Conservation (phyloP, 1,139 yeast genomes). For the Yamadazyma triangularis region DNA sequence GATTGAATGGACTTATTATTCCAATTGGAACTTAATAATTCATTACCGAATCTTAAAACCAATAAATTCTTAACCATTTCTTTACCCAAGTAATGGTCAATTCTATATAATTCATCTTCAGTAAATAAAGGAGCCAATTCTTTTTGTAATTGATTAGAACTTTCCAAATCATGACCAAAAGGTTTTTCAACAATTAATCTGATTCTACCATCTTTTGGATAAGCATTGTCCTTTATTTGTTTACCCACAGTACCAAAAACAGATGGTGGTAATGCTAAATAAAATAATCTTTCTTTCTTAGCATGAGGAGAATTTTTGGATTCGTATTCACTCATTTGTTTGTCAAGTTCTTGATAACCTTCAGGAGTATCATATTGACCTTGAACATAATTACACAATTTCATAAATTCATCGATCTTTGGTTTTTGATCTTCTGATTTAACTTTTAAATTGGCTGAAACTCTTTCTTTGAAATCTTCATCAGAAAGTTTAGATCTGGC, state of each 20-base stretch:
- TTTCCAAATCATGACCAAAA: slow-evolving; percentile 85
- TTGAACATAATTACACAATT: slow-evolving; percentile 59
- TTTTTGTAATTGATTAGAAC: slow-evolving; percentile 72
- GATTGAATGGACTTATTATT: slow-evolving; percentile 70
- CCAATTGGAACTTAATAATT: slow-evolving; percentile 82
- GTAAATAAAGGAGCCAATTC: slow-evolving; percentile 79
- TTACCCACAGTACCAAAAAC: slow-evolving; percentile 78
- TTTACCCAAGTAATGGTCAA: slow-evolving; percentile 96
- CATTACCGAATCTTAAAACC: slow-evolving; percentile 86
- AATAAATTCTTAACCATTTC: slow-evolving; percentile 95
- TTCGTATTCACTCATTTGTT: slow-evolving; percentile 59
- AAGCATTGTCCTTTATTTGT: slow-evolving; percentile 64
- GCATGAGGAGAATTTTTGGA: slow-evolving; percentile 28
- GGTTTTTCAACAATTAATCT: slow-evolving; percentile 95
- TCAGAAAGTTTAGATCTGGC: slow-evolving; percentile 76
- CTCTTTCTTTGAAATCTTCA: slow-evolving; percentile 64
- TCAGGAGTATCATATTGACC: slow-evolving; percentile 80
- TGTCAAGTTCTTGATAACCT: slow-evolving; percentile 59
- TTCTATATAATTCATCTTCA: slow-evolving; percentile 90
- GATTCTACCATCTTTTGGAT: slow-evolving; percentile 65
- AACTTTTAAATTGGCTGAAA: slow-evolving; percentile 60
- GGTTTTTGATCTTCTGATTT: slow-evolving; percentile 41
- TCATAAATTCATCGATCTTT: slow-evolving; percentile 61
- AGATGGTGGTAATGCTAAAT: slow-evolving; percentile 92
- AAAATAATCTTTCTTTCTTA: slow-evolving; percentile 72